Conservation (phyloP, 2,329 filamentous ascomycete species). For the Claviceps monticola region DNA sequence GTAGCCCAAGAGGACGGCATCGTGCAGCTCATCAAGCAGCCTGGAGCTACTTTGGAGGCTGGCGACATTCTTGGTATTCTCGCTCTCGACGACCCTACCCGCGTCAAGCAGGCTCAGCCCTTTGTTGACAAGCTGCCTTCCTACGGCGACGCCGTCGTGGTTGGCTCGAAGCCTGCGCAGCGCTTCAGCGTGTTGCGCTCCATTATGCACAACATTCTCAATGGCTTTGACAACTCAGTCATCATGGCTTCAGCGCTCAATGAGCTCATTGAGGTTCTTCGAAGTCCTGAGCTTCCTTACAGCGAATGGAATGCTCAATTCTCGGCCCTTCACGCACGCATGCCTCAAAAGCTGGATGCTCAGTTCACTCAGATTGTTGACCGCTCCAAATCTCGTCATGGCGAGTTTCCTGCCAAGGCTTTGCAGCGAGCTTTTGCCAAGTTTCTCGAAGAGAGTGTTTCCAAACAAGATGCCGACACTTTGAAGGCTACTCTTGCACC, state of each 20-base stretch:
- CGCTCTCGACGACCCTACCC: constrained; percentile 83
- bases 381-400: constrained; percentile 59
- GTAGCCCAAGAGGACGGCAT: constrained; percentile 89
- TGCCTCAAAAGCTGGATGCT: constrained; percentile 84
- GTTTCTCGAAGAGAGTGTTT: constrained; percentile 79
- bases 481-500: constrained; percentile 63
- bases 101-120: constrained; percentile 90
- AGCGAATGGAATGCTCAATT: constrained; percentile 95
- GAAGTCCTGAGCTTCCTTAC: constrained; percentile 81
- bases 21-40: constrained; percentile 97
- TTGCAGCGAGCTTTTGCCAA: constrained; percentile 71
- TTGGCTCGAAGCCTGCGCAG: constrained; percentile 86
- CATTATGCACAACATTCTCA: constrained; percentile 75
- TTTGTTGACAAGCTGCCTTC: constrained; percentile 85
- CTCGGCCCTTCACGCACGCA: constrained; percentile 89
- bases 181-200: constrained; percentile 63
- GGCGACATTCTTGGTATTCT: constrained; percentile 98
- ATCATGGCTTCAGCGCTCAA: constrained; percentile 82
- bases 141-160: constrained; percentile 71
- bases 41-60: constrained; percentile 91
- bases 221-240: constrained; percentile 93
- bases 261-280: constrained; percentile 79
- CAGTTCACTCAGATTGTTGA: constrained; percentile 78
- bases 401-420: constrained; percentile 85
- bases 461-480: constrained; percentile 55